Evolutionary conservation across 495 filamentous ascomycete genomes (phyloP), one percentile per base, ranked within the genome.

Genomic region (Daldinia vernicosa): DNA sequence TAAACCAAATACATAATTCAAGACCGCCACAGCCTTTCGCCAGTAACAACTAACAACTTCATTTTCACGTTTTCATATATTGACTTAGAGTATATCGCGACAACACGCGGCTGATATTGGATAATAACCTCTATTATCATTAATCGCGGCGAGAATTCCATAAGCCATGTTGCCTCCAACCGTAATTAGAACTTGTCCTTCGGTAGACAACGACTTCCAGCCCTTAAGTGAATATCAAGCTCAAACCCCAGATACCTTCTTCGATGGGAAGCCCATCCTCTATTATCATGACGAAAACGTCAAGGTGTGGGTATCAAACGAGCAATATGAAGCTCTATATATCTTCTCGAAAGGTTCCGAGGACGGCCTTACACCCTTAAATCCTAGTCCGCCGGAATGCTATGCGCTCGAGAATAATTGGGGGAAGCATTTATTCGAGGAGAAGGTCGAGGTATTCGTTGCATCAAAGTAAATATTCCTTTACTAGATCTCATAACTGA

Each of bases 191-290:
- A 75, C 72, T 1, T 78, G 82, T 28, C 82, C 83, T 19, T 76
- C 79, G 28, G 74, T 69, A 30, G 72, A 80, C 24, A 59, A 74
- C 43, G 83, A 85, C 63, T 98, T 93, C 83, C 91, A 88, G 27
- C 84, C 89, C 9, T 86, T 99, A 50, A 82, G 86, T 17, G 89
- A 91, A 61, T 92, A 97, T 80, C 93, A 97, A 77, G 88, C 90
- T 28, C 89, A 90, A 66, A 99, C 95, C 8, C 95, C 95, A 0
- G 78, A 82, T 55, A 93, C 90, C 30, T 99, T 98, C 85, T 90
- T 89, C 79, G 85, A 85, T 74, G 90, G 88, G 9, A 91, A 90
- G 61, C 88, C 94, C 12, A 86, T 99, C 33, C 88, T 98, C 0
- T 86, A 98, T 82, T 90, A 90, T 80, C 91, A 90, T 74, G 85